These are phyloP conservation scores for Asterochloris sp. DNA, from an alignment of 139 green algal genomes.

Conservation along the genomic window DNA sequence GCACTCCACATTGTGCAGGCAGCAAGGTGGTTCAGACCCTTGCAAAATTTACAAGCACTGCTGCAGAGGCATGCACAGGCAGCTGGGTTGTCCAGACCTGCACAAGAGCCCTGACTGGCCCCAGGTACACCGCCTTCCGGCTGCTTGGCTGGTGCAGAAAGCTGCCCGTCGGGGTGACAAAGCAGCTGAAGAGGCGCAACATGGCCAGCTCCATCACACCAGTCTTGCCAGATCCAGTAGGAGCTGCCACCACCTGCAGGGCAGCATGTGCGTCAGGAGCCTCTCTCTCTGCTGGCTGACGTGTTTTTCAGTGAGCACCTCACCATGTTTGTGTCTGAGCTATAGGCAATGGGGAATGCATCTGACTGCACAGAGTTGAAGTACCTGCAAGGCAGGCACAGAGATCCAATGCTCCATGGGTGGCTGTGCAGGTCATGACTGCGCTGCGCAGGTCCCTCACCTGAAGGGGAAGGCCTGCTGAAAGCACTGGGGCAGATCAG, in stretches of 20 bases:
- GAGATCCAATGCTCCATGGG: background rate
- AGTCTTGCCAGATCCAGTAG: slow-evolving; percentile 92
- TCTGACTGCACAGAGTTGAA: slow-evolving; percentile 95
- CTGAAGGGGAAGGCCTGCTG: slow-evolving; percentile 19
- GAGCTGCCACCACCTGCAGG: slow-evolving; percentile 69
- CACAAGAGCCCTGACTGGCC: slow-evolving; percentile 19
- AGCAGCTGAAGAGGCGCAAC: slow-evolving; percentile 54
- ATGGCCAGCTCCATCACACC: slow-evolving; percentile 91
- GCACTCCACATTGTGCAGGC: too few relatives aligned
- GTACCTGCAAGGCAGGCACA: slow-evolving; percentile 56
- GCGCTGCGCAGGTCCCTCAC: background rate
- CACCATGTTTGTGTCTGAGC: slow-evolving; percentile 63
- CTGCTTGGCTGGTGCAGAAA: slow-evolving; percentile 26
- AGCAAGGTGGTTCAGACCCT: background rate
- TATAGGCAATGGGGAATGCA: slow-evolving; percentile 65
- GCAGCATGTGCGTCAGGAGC: background rate
- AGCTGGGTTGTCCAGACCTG: background rate
- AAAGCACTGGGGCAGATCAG: background rate
- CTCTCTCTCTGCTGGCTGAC: background rate
- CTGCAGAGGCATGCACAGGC: too few relatives aligned
- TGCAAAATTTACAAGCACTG: background rate
- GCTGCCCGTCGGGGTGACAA: slow-evolving; percentile 21
- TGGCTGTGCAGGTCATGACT: background rate
- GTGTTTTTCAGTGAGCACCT: background rate
- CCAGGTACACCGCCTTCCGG: slow-evolving; percentile 33